Percentiles rank a stretch among this genome's conserved stretches.
phyloP scores from a whole-genome alignment of 2,329 filamentous ascomycete species.

The Domatiomyces catenatus region DNA sequence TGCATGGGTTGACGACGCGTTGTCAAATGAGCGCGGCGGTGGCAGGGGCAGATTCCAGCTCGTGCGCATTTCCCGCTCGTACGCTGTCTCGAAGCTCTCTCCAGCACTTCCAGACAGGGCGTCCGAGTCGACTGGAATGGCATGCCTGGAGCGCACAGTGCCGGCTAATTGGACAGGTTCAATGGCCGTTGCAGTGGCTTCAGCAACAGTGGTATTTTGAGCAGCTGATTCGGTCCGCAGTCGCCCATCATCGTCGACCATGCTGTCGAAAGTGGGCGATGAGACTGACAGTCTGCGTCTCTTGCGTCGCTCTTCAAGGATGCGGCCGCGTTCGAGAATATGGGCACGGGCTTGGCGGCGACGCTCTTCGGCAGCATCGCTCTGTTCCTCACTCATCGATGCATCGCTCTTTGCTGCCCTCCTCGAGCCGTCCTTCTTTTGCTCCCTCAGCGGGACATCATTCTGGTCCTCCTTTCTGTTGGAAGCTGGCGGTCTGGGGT shows the following conservation, averaged over 20 bases:
- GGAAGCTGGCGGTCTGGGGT: conserved; percentile 27
- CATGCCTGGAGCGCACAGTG: neutral
- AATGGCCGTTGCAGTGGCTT: conserved; percentile 1
- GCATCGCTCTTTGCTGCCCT: conserved; percentile 24
- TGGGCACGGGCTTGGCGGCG: conserved; percentile 31
- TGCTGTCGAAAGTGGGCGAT: conserved; percentile 26
- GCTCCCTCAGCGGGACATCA: conserved; percentile 35
- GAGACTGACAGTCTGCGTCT: conserved; percentile 8
- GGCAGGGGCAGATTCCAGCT: conserved; percentile 16
- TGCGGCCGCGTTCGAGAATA: conserved; percentile 27
- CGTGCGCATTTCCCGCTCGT: conserved; percentile 18
- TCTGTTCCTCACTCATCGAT: conserved; percentile 33
- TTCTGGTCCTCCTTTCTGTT: conserved; percentile 16
- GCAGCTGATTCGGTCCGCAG: conserved; percentile 5
- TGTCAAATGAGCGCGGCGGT: conserved; percentile 6
- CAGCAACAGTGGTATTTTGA: neutral
- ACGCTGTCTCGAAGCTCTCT: conserved; percentile 12
- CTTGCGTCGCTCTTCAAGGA: conserved; percentile 26
- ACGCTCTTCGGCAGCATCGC: conserved; percentile 30
- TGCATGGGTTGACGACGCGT: conserved; percentile 22
- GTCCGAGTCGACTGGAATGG: neutral
- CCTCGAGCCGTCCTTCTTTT: conserved; percentile 21
- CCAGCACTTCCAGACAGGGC: neutral
- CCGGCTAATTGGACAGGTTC: neutral
- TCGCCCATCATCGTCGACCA: conserved; percentile 31